Percentiles rank a stretch among this genome's conserved stretches.
Evolutionary conservation across 129 eudicot species (phyloP).

Genomic region (Escallonia herrerae): DNA sequence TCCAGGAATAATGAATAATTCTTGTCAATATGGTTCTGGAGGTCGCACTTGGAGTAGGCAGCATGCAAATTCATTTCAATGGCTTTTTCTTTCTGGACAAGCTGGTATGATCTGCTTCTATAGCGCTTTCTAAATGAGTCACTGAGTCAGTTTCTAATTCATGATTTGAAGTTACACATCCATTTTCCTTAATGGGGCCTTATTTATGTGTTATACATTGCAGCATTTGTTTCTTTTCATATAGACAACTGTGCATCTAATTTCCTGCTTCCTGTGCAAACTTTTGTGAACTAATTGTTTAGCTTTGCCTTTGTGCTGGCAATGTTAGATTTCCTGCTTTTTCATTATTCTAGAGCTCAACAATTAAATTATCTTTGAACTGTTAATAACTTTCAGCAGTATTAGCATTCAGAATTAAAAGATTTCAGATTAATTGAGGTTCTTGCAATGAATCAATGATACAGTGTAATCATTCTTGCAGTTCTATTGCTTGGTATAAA

Average conservation of each 20-base stretch:
- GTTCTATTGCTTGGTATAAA: slow-evolving; percentile 52
- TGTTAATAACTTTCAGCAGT: background rate
- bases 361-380: background rate
- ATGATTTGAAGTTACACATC: too few species aligned
- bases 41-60: slow-evolving; percentile 18
- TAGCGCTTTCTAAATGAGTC: background rate
- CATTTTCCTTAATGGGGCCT: too few species aligned
- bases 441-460: background rate
- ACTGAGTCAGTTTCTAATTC: too few species aligned
- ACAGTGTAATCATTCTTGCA: slow-evolving; percentile 25
- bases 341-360: background rate
- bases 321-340: background rate
- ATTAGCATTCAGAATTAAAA: too few species aligned
- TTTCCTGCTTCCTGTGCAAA: too few species aligned
- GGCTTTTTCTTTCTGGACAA: slow-evolving; percentile 32
- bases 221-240: too few species aligned
- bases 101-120: slow-evolving; percentile 23
- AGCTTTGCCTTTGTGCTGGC: background rate
- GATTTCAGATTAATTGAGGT: background rate
- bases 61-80: slow-evolving; percentile 10
- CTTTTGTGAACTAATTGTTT: background rate
- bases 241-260: too few species aligned
- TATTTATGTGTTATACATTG: too few species aligned
- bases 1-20: slow-evolving; percentile 16
- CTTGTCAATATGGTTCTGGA: slow-evolving; percentile 13